These are phyloP conservation scores for Didymella lethalis DNA, from an alignment of 2,329 filamentous ascomycete genomes.

Conservation along the genomic window DNA sequence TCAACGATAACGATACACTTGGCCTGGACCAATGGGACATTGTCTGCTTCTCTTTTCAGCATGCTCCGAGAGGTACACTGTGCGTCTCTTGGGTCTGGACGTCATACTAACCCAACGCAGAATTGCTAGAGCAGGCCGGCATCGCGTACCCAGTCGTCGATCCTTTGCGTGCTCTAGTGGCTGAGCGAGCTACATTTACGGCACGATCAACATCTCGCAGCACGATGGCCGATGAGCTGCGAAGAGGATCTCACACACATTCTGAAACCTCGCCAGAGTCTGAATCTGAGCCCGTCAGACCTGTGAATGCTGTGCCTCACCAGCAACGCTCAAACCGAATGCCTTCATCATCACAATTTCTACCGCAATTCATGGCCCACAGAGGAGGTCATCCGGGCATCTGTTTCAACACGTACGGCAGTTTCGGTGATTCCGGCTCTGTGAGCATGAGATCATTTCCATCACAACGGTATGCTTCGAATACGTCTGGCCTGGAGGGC, in stretches of 20 bases:
- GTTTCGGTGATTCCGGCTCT: conserved; percentile 25
- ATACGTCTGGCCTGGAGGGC: conserved; percentile 2
- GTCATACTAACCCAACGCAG: conserved; percentile 54
- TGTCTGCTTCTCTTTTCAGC: conserved; percentile 82
- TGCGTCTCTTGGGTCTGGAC: too few species aligned
- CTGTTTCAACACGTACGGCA: conserved; percentile 29
- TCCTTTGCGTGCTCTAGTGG: conserved; percentile 38
- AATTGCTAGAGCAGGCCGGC: conserved; percentile 73
- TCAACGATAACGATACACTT: conserved; percentile 47
- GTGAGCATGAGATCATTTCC: conserved; percentile 33
- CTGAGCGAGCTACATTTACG: conserved; percentile 12
- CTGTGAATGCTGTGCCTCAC: conserved; percentile 27
- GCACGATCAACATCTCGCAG: conserved; percentile 11
- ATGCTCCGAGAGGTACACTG: conserved; percentile 74
- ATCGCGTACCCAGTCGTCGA: conserved; percentile 77
- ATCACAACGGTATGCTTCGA: conserved; percentile 6
- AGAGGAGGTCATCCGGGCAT: conserved; percentile 11
- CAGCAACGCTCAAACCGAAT: conserved; percentile 30
- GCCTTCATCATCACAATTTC: conserved; percentile 24
- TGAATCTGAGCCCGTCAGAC: conserved; percentile 17
- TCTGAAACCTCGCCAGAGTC: conserved; percentile 24
- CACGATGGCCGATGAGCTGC: conserved; percentile 3
- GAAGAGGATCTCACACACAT: conserved; percentile 15
- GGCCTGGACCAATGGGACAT: conserved; percentile 74
- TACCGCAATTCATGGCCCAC: conserved; percentile 7